phyloP scores from a whole-genome alignment of 2,329 filamentous ascomycete genomes.

The Nothomitra cinnamomea region DNA sequence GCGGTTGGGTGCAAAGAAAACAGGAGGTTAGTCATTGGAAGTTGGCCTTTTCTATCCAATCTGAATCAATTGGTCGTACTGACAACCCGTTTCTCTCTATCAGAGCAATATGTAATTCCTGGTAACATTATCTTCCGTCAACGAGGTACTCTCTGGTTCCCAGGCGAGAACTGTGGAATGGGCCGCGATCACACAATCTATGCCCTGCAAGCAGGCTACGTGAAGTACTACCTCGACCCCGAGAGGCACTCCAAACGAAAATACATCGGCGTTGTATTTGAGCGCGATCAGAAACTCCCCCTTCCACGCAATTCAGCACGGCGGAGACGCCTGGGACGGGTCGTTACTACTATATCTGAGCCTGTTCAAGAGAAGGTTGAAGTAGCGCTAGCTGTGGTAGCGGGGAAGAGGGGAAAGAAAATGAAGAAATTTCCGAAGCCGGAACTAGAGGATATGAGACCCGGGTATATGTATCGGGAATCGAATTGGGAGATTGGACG shows the following conservation, averaged over 20 bases:
- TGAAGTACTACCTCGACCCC: conserved; percentile 92
- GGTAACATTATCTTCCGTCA: conserved; percentile 98
- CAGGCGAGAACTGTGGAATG: conserved; percentile 89
- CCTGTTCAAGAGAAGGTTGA: conserved; percentile 16
- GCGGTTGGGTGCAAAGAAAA: conserved; percentile 87
- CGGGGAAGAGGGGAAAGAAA: conserved; percentile 5
- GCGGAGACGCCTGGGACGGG: conserved; percentile 59
- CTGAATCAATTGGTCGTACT: neutral
- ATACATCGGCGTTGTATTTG: conserved; percentile 86
- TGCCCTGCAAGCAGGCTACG: conserved; percentile 69
- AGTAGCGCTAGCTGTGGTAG: conserved; percentile 12
- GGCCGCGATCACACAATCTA: conserved; percentile 95
- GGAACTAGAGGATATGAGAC: conserved; percentile 24
- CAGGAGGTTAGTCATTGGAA: conserved; percentile 44
- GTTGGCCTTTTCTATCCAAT: neutral
- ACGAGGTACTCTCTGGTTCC: conserved; percentile 83
- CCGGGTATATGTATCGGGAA: conserved; percentile 46
- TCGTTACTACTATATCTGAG: conserved; percentile 22
- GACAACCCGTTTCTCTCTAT: conserved; percentile 6
- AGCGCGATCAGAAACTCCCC: conserved; percentile 65
- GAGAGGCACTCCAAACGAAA: conserved; percentile 66
- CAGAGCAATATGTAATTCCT: conserved; percentile 85
- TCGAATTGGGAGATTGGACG: conserved; percentile 52
- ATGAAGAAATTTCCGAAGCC: conserved; percentile 4
- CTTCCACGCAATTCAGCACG: conserved; percentile 57